phyloP scores from a whole-genome alignment of 495 filamentous ascomycete species.

The Xylaria bambusicola region DNA sequence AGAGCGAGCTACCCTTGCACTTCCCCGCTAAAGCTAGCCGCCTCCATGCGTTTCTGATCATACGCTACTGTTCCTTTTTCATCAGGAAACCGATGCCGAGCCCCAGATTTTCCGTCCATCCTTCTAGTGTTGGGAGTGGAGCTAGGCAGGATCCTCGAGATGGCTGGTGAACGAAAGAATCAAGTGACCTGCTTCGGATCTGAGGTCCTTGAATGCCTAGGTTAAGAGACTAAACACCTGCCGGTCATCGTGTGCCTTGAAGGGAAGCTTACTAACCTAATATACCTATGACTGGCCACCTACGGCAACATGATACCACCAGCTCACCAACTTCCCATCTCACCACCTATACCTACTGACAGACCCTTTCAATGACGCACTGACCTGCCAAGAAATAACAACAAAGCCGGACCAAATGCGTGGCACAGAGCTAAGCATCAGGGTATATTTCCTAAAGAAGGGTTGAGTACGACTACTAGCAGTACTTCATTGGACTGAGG shows the following conservation, averaged over 20 bases:
- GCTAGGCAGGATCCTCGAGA: background rate
- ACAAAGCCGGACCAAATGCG: conserved; percentile 7
- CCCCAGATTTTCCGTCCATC: conserved; percentile 15
- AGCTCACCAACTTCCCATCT: too few species aligned
- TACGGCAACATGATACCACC: background rate
- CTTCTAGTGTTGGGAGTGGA: background rate
- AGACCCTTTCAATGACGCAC: conserved; percentile 3
- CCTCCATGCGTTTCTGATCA: background rate
- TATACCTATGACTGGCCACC: background rate
- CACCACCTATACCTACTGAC: too few species aligned
- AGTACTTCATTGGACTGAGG: background rate
- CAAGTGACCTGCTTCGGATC: conserved; percentile 20
- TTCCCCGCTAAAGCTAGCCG: background rate
- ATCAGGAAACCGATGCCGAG: conserved; percentile 8
- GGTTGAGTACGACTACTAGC: background rate
- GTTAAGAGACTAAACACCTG: background rate
- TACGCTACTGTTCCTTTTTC: conserved; percentile 3
- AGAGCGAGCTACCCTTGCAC: background rate
- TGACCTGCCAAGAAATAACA: conserved; percentile 13
- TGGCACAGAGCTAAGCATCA: background rate
- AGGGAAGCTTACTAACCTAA: background rate
- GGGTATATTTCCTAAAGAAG: conserved; percentile 3
- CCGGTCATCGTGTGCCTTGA: background rate
- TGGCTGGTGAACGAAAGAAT: conserved; percentile 4
- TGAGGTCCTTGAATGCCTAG: conserved; percentile 17